Conservation (phyloP, 257 asterid genomes). For the Mitragyna speciosa region DNA sequence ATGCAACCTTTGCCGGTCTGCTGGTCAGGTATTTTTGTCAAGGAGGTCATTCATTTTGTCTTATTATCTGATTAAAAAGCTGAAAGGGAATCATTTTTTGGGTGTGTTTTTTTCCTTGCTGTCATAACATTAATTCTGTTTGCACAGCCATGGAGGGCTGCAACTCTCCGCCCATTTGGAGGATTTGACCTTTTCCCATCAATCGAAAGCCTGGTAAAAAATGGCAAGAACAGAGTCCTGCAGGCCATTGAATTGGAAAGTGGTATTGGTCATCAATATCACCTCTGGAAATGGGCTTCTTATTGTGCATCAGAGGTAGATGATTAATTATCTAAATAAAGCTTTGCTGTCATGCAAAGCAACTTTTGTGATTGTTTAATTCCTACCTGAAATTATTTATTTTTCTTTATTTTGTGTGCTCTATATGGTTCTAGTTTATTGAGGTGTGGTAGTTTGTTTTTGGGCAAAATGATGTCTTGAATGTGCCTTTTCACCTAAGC, state of each 20-base stretch:
- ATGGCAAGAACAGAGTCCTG: conserved; percentile 78
- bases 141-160: conserved; percentile 98
- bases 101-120: neutral
- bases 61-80: conserved; percentile 1
- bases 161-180: conserved; percentile 83
- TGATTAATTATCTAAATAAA: neutral
- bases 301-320: conserved; percentile 96
- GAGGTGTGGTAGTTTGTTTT: neutral
- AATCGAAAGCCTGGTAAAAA: conserved; percentile 66
- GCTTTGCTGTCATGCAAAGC: neutral
- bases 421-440: neutral
- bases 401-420: neutral
- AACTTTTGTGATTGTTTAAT: neutral
- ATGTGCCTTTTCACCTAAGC: neutral
- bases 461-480: neutral
- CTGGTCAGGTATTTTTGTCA: conserved; percentile 75
- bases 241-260: conserved; percentile 94
- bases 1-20: conserved; percentile 79
- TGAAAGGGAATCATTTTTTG: conserved; percentile 21
- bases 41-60: neutral
- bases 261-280: conserved; percentile 89
- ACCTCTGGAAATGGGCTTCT: conserved; percentile 99
- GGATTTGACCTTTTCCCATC: conserved; percentile 72
- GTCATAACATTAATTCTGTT: conserved; percentile 26
- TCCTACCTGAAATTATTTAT: neutral